Evolutionary conservation across 1,284 basidiomycete genomes (phyloP), one percentile per base, ranked within the genome.

Genomic region (Cryptococcus sp.): DNA sequence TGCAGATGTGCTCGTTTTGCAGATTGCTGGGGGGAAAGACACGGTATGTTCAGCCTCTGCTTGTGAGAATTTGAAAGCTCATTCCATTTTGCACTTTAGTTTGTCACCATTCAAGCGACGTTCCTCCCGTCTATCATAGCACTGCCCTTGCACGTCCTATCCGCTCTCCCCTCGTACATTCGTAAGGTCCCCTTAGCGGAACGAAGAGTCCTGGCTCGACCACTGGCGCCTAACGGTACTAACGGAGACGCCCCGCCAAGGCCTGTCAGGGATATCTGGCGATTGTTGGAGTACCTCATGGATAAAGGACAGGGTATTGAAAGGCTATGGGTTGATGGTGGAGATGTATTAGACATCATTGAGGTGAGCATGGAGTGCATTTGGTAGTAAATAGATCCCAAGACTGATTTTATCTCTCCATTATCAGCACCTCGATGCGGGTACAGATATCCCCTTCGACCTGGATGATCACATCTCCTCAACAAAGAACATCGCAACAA

Each of bases 1-100:
- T 16, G 16, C 55, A 73, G 72, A 76, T 58, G 75, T 77, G 0
- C 63, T 77, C 6, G 73, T 77, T 0, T 50, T 77, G 23, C 70
- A 72, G 37, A 64, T 75, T 3, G 47, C 57, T 0, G 67, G 66
- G 19, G 72, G 75, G 1, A 74, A 72, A 56, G 73, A 77, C 43
- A 61, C 66, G 0, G 70, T 73, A 37, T 59, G 69, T 63, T 16
- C 25, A 22, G 17, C 20, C 10, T 29, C 11, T 38, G 46, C 15
- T 25, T 19, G 13, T 17, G 20, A 7, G 6, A 15, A 25, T 29
- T 39, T 41, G 7, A 34, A 16, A 43, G 17, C 25, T 44, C 23
- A 25, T 29, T 20, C 17, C 44, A 15, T 48, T 46, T 39, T 8
- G 41, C 49, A 46, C n/a, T 13, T 3, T 48, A 74, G 68, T 75